phyloP scores from a whole-genome alignment of 225 moss, liverwort and hornwort genomes.

The Bryum argenteum region DNA sequence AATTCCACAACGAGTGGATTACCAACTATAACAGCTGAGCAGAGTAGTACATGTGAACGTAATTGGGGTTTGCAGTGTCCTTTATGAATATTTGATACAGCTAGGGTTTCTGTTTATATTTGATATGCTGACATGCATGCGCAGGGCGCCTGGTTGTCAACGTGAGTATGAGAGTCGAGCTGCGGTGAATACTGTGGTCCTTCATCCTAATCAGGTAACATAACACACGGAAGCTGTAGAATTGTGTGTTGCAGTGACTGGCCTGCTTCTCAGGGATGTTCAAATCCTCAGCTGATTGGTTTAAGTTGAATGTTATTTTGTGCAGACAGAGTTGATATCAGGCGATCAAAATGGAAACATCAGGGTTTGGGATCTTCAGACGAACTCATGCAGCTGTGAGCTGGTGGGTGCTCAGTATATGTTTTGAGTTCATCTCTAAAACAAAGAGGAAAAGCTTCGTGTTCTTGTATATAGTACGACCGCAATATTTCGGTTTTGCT shows the following conservation, averaged over 20 bases:
- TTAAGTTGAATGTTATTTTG: conserved; percentile 23
- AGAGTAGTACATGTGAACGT: background rate
- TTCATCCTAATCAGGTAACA: conserved; percentile 88
- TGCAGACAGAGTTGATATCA: conserved; percentile 90
- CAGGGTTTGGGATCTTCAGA: conserved; percentile 96
- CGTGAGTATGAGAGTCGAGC: conserved; percentile 97
- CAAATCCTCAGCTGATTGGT: conserved; percentile 15
- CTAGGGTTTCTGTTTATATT: conserved; percentile 1
- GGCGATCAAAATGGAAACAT: conserved; percentile 99
- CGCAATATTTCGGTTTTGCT: conserved; percentile 11
- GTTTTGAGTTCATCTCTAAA: background rate
- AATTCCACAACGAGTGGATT: background rate
- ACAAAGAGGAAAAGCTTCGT: background rate
- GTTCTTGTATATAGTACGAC: background rate
- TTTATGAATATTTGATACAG: conserved; percentile 1
- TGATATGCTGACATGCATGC: conserved; percentile 16
- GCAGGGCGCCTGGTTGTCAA: conserved; percentile 79
- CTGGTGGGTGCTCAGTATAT: conserved; percentile 52
- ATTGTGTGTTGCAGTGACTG: conserved; percentile 5
- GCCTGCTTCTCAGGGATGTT: conserved; percentile 10
- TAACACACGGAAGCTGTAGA: conserved; percentile 16
- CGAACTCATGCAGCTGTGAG: conserved; percentile 97
- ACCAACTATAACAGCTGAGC: background rate
- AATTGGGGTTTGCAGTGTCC: background rate
- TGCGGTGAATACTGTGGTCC: conserved; percentile 94